Percentiles rank a stretch among this genome's conserved stretches.
phyloP scores from a whole-genome alignment of 2,329 filamentous ascomycete genomes.

The Orbilia blumenaviensis region DNA sequence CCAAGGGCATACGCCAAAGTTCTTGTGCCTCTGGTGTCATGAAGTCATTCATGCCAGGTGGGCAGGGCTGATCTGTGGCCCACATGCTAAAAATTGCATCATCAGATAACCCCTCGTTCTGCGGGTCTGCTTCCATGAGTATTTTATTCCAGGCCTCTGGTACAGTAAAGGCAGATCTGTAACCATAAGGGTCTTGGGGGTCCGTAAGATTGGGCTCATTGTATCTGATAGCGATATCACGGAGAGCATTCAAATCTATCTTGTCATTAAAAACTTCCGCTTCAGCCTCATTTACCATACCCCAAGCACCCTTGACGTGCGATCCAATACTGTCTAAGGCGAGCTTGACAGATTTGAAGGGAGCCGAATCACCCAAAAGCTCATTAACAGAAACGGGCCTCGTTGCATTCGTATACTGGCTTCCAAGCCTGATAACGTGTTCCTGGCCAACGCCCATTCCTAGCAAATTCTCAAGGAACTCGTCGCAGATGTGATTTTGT shows the following conservation, averaged over 20 bases:
- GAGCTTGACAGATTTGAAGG: conserved; percentile 14
- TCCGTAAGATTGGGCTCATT: conserved; percentile 62
- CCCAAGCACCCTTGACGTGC: conserved; percentile 11
- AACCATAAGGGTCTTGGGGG: conserved; percentile 29
- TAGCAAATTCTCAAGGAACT: conserved; percentile 73
- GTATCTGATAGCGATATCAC: conserved; percentile 69
- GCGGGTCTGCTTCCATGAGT: conserved; percentile 61
- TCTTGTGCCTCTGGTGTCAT: conserved; percentile 53
- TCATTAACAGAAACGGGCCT: conserved; percentile 58
- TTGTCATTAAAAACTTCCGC: conserved; percentile 65
- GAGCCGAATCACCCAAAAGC: conserved; percentile 17
- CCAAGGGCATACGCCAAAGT: conserved; percentile 67
- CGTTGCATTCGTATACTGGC: conserved; percentile 66
- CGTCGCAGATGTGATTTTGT: conserved; percentile 74
- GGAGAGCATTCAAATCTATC: conserved; percentile 63
- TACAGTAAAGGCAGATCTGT: conserved; percentile 33
- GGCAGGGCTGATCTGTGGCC: conserved; percentile 64
- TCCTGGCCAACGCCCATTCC: conserved; percentile 67
- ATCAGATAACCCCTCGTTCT: conserved; percentile 63
- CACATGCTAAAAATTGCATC: conserved; percentile 65
- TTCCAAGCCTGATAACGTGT: conserved; percentile 71
- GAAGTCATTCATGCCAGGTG: conserved; percentile 59
- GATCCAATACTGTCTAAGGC: neutral
- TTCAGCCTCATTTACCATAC: conserved; percentile 19
- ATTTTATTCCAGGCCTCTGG: neutral